These are phyloP conservation scores for Glycine latifolia DNA, from an alignment of 306 rosid genomes.

Conservation along the genomic window DNA sequence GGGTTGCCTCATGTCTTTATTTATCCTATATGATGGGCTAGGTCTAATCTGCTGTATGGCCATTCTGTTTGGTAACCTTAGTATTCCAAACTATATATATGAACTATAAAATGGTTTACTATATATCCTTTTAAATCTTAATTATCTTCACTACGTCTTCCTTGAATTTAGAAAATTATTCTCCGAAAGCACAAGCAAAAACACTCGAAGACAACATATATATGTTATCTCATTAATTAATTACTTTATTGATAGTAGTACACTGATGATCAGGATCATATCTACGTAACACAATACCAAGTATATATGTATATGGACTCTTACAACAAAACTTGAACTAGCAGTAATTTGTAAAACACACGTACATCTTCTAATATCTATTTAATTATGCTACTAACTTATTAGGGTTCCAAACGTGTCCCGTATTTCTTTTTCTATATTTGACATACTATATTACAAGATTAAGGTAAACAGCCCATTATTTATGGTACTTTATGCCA, in stretches of 20 bases:
- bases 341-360: conserved; percentile 6
- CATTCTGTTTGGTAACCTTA: neutral
- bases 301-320: neutral
- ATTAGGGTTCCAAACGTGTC: conserved; percentile 36
- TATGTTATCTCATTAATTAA: neutral
- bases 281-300: neutral
- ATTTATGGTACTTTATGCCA: conserved; percentile 40
- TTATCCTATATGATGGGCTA: neutral
- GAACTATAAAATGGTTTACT: neutral
- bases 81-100: neutral
- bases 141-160: neutral
- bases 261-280: neutral
- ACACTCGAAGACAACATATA: neutral
- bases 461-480: conserved; percentile 33
- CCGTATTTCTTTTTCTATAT: conserved; percentile 31
- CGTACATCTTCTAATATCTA: conserved; percentile 18
- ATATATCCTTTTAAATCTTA: neutral
- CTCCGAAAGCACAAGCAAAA: neutral
- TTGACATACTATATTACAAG: conserved; percentile 38
- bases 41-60: neutral
- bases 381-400: conserved; percentile 23
- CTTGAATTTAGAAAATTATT: conserved; percentile 1
- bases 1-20: neutral
- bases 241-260: conserved; percentile 10
- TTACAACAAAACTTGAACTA: conserved; percentile 2